Conservation (phyloP, 2,329 filamentous ascomycete genomes). For the Aureobasidium sp. region DNA sequence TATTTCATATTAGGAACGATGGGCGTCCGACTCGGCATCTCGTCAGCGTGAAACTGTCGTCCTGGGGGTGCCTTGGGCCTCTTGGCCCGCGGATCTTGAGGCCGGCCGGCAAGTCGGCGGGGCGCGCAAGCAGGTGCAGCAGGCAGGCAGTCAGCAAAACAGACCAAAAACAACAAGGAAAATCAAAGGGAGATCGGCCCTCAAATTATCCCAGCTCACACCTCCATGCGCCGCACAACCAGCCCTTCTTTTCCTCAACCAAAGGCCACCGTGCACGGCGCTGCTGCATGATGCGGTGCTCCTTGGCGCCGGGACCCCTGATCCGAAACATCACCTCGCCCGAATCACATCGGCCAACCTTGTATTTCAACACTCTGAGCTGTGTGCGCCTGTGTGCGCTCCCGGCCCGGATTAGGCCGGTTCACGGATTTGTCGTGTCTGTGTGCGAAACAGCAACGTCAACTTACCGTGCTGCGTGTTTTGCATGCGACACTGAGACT, state of each 20-base stretch:
- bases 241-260: constrained; percentile 3
- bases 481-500: constrained; percentile 12
- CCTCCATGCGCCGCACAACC: background rate
- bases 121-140: background rate
- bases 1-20: constrained; percentile 2
- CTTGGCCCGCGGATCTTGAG: background rate
- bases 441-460: constrained; percentile 4
- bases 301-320: constrained; percentile 11
- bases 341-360: background rate
- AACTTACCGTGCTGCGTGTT: constrained; percentile 9
- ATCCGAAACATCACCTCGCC: background rate
- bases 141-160: background rate
- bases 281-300: background rate
- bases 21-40: background rate
- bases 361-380: background rate
- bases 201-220: constrained; percentile 10
- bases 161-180: constrained; percentile 1
- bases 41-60: constrained; percentile 2
- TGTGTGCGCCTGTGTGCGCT: background rate
- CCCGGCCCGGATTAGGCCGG: constrained; percentile 1
- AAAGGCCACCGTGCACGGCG: background rate
- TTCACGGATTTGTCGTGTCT: constrained; percentile 8
- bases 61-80: background rate
- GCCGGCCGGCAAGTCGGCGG: background rate
- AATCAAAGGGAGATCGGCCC: constrained; percentile 12